These are phyloP conservation scores for Glycine tomentella DNA, from an alignment of 306 rosid genomes.

Conservation along the genomic window DNA sequence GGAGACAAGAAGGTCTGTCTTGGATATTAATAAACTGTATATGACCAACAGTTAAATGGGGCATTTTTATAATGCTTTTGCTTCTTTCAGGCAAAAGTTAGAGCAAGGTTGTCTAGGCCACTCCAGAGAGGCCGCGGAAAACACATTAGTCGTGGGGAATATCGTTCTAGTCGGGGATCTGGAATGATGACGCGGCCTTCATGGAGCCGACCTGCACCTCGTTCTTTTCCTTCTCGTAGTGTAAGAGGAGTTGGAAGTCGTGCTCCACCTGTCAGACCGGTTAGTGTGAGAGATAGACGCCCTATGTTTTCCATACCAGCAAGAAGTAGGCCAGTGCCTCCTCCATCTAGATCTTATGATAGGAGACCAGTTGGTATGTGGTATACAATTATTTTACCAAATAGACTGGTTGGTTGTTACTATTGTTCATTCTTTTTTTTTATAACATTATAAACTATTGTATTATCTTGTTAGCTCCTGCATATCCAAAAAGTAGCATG, in stretches of 20 bases:
- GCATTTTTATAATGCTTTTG: conserved; percentile 32
- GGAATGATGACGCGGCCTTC: conserved; percentile 71
- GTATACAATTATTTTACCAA: not conserved
- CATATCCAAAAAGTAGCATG: conserved; percentile 76
- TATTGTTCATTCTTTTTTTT: conserved; percentile 7
- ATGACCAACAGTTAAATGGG: not conserved
- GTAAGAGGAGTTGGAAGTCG: conserved; percentile 79
- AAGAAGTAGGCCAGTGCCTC: conserved; percentile 76
- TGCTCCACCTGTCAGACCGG: conserved; percentile 68
- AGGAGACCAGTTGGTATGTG: conserved; percentile 84
- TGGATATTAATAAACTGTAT: conserved; percentile 28
- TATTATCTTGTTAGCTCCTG: conserved; percentile 58
- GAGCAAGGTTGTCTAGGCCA: conserved; percentile 98
- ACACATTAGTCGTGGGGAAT: conserved; percentile 76
- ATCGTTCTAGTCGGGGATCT: conserved; percentile 61
- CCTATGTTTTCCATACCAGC: conserved; percentile 69
- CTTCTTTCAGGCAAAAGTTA: conserved; percentile 81
- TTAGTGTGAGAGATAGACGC: conserved; percentile 82
- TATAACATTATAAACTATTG: conserved; percentile 11
- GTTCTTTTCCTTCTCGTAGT: conserved; percentile 66
- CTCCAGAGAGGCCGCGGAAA: conserved; percentile 94
- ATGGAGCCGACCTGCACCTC: conserved; percentile 80
- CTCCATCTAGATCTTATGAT: conserved; percentile 83
- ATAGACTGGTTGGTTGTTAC: not conserved
- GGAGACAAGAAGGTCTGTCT: conserved; percentile 82